Conservation (phyloP, 768 basidiomycete genomes). For the Russula lepida region DNA sequence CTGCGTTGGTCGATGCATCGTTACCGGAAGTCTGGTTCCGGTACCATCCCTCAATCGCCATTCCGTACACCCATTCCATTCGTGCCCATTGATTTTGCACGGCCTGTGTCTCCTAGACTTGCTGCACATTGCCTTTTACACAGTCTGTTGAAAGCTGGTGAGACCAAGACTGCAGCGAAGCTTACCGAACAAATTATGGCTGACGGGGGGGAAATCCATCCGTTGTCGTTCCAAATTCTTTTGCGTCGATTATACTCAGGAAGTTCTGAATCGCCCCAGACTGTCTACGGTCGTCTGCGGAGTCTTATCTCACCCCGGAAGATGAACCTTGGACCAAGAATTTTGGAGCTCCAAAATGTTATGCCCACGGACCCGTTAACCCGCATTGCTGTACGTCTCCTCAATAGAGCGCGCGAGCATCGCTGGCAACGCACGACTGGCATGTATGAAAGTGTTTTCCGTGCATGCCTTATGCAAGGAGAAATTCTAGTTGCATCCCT, state of each 20-base stretch:
- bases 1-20: constrained; percentile 17
- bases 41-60: constrained; percentile 15
- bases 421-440: constrained; percentile 47
- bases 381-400: constrained; percentile 44
- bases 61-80: constrained; percentile 26
- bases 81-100: constrained; percentile 40
- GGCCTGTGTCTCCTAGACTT: constrained; percentile 47
- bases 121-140: constrained; percentile 60
- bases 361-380: constrained; percentile 35
- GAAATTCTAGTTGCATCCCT: constrained; percentile 73
- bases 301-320: background rate
- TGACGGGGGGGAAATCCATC: constrained; percentile 42
- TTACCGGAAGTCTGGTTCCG: constrained; percentile 7
- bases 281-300: background rate
- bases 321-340: constrained; percentile 17
- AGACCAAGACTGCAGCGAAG: constrained; percentile 38
- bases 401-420: constrained; percentile 44
- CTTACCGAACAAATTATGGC: constrained; percentile 47
- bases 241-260: constrained; percentile 24
- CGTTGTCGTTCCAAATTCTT: constrained; percentile 42
- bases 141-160: constrained; percentile 46
- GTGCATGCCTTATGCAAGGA: constrained; percentile 63
- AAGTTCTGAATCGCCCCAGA: constrained; percentile 8
- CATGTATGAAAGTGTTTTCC: constrained; percentile 54
- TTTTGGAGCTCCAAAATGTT: constrained; percentile 28